Conservation (phyloP, 1,284 basidiomycete genomes). For the Heliocybe sulcata region DNA sequence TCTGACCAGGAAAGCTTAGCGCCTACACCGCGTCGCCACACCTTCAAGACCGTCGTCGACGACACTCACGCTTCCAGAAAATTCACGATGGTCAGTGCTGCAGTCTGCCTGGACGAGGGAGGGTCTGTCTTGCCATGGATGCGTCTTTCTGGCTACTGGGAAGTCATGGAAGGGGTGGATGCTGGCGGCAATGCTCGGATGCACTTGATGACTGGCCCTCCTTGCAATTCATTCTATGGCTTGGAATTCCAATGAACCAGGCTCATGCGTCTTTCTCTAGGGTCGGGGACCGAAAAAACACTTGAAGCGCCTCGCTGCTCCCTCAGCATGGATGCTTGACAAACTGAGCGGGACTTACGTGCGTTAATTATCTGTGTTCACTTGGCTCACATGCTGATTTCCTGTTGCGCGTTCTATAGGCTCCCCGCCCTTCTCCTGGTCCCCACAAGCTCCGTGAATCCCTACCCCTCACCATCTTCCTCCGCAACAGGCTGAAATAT, state of each 20-base stretch:
- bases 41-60: constrained; percentile 2
- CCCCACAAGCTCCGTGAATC: constrained; percentile 99
- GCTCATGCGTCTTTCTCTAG: constrained; percentile 30
- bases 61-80: neutral
- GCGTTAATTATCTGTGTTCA: constrained; percentile 29
- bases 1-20: neutral
- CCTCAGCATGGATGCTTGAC: constrained; percentile 99
- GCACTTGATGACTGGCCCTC: neutral
- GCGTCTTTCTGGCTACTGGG: neutral
- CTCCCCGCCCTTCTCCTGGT: constrained; percentile 94
- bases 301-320: constrained; percentile 95
- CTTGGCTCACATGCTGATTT: neutral
- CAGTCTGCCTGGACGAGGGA: neutral
- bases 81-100: constrained; percentile 3
- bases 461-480: constrained; percentile 90
- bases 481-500: constrained; percentile 99
- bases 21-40: neutral
- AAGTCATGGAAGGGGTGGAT: neutral
- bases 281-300: constrained; percentile 99
- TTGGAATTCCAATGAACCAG: neutral
- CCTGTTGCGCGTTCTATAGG: constrained; percentile 35
- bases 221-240: neutral
- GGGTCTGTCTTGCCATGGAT: neutral
- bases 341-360: constrained; percentile 98
- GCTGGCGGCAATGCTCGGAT: neutral